Percentiles rank a stretch among this genome's conserved stretches.
phyloP scores from a whole-genome alignment of 116 monocot genomes.

The Phalaenopsis hybrid region DNA sequence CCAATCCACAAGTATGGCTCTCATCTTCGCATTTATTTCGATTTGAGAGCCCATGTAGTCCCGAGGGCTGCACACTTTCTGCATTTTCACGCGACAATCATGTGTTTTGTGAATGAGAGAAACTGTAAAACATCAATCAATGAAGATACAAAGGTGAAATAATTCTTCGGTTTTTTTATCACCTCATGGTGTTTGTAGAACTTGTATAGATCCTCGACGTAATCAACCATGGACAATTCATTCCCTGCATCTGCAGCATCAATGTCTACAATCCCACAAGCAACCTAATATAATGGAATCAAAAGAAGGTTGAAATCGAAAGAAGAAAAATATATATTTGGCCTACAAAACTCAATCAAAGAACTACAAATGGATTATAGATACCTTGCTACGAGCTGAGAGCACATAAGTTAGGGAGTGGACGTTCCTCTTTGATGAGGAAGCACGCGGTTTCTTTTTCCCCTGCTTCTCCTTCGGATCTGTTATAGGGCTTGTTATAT shows the following conservation, averaged over 20 bases:
- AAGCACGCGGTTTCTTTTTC: background rate
- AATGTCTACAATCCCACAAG: conserved; percentile 38
- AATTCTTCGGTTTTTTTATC: background rate
- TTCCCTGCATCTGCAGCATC: conserved; percentile 25
- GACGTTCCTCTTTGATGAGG: conserved; percentile 34
- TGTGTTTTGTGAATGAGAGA: background rate
- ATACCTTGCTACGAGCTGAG: conserved; percentile 83
- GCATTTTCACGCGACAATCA: background rate
- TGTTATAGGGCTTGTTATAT: conserved; percentile 23
- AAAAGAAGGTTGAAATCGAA: too few relatives aligned
- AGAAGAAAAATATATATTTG: background rate
- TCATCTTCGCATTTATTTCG: conserved; percentile 77
- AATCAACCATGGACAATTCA: conserved; percentile 39
- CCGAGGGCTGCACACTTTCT: conserved; percentile 31
- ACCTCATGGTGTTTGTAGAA: conserved; percentile 46
- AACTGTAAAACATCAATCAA: background rate
- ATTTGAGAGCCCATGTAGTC: conserved; percentile 70
- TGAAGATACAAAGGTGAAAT: too few relatives aligned
- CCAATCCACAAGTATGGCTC: conserved; percentile 84
- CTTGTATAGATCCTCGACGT: conserved; percentile 51
- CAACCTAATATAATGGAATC: conserved; percentile 13
- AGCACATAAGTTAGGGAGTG: conserved; percentile 65
- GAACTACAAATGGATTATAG: too few relatives aligned
- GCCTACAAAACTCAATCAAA: background rate
- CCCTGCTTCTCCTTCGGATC: conserved; percentile 11